These are phyloP conservation scores for Paxillus involutus DNA, from an alignment of 768 basidiomycete genomes.

Conservation along the genomic window DNA sequence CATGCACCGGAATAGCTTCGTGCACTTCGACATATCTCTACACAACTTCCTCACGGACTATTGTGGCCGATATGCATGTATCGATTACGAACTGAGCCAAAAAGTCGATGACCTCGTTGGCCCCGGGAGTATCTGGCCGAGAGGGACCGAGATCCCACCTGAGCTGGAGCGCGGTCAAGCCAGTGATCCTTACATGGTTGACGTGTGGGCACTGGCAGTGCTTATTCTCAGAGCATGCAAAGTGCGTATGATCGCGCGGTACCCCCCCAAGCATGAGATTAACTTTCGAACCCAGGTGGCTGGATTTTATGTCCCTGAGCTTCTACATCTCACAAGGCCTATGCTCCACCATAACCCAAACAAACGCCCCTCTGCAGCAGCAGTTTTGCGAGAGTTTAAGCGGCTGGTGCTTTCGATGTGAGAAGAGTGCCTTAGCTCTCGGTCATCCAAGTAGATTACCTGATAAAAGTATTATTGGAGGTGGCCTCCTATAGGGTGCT, in stretches of 20 bases:
- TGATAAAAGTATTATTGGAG: background rate
- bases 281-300: conserved; percentile 41
- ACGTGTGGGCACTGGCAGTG: conserved; percentile 71
- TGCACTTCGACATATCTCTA: conserved; percentile 72
- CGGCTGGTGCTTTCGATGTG: conserved; percentile 43
- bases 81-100: conserved; percentile 71
- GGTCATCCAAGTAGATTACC: background rate
- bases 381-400: conserved; percentile 54
- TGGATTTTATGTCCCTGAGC: conserved; percentile 57
- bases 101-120: conserved; percentile 41
- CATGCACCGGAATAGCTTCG: conserved; percentile 65
- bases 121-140: conserved; percentile 42
- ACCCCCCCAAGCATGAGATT: conserved; percentile 2
- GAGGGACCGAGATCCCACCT: conserved; percentile 69
- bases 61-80: conserved; percentile 64
- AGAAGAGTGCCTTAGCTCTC: conserved; percentile 29
- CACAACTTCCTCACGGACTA: conserved; percentile 70
- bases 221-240: conserved; percentile 65
- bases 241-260: conserved; percentile 37
- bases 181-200: conserved; percentile 65
- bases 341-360: conserved; percentile 59
- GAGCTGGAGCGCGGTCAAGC: conserved; percentile 56
- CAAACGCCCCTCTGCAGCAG: conserved; percentile 49
- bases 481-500: background rate
- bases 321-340: conserved; percentile 52